These are phyloP conservation scores for Didymella lethalis DNA, from an alignment of 2,329 filamentous ascomycete species.

Conservation along the genomic window DNA sequence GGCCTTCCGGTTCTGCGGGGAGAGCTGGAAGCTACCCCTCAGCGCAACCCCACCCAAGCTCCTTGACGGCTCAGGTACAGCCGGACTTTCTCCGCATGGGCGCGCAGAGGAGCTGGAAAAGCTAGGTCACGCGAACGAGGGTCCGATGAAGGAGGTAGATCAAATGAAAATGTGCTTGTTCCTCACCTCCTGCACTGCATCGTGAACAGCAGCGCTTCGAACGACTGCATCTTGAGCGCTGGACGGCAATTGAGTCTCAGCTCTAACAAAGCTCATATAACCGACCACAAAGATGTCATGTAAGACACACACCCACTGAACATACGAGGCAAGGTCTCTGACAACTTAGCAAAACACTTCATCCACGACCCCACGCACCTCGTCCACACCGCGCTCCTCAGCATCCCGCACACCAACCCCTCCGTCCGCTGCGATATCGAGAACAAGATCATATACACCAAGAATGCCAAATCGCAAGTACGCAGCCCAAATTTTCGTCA, in stretches of 20 bases:
- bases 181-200: not conserved
- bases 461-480: slow-evolving; percentile 62
- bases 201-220: not conserved
- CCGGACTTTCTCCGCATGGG: slow-evolving; percentile 6
- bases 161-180: slow-evolving; percentile 1
- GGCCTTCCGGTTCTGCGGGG: slow-evolving; percentile 7
- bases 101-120: not conserved
- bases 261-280: not conserved
- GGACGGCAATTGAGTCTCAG: not conserved
- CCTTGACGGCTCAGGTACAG: slow-evolving; percentile 1
- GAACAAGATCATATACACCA: slow-evolving; percentile 72
- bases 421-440: slow-evolving; percentile 77
- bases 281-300: slow-evolving; percentile 11
- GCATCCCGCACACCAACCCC: slow-evolving; percentile 84
- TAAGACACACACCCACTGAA: not conserved
- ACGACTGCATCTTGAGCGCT: not conserved
- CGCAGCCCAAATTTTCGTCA: too few species aligned
- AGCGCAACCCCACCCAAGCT: slow-evolving; percentile 11
- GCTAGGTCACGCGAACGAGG: not conserved
- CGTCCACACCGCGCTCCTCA: slow-evolving; percentile 77
- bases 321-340: not conserved
- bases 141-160: not conserved
- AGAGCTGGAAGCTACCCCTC: slow-evolving; percentile 13
- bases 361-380: slow-evolving; percentile 83
- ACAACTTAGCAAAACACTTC: slow-evolving; percentile 74